Percentiles rank a stretch among this genome's conserved stretches.
Conservation (phyloP, 331 rosid genomes). For the Telfairia occidentalis region DNA sequence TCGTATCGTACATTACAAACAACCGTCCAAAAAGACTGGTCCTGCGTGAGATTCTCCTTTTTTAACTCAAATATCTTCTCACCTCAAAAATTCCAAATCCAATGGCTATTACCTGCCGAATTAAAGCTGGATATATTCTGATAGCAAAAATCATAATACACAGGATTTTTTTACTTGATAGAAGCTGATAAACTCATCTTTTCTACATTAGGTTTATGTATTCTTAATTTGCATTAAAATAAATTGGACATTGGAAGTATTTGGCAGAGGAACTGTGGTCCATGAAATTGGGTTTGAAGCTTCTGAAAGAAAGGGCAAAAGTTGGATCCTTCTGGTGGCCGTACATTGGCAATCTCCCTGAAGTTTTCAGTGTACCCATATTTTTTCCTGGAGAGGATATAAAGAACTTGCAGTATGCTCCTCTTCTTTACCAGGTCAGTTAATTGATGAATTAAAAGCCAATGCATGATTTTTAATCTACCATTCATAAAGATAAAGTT, state of each 20-base stretch:
- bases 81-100: not conserved
- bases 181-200: constrained; percentile 29
- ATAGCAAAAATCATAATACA: not conserved
- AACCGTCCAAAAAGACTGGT: not conserved
- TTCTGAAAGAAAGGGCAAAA: constrained; percentile 82
- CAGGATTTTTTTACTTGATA: not conserved
- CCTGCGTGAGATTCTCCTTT: not conserved
- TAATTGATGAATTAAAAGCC: constrained; percentile 1
- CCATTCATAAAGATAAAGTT: not conserved
- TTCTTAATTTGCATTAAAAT: constrained; percentile 63
- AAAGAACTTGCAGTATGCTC: constrained; percentile 92
- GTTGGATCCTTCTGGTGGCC: constrained; percentile 97
- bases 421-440: constrained; percentile 81
- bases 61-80: not conserved
- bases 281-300: constrained; percentile 89
- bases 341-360: constrained; percentile 78
- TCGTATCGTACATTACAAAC: not conserved
- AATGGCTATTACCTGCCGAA: not conserved
- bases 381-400: constrained; percentile 78
- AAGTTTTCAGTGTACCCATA: constrained; percentile 60
- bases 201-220: constrained; percentile 32
- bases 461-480: not conserved
- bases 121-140: not conserved
- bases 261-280: constrained; percentile 99
- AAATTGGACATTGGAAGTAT: constrained; percentile 83